Evolutionary conservation across 73 alveolate genomes (phyloP), one percentile per base, ranked within the genome.

Genomic region (Tetrahymena malaccensis): DNA sequence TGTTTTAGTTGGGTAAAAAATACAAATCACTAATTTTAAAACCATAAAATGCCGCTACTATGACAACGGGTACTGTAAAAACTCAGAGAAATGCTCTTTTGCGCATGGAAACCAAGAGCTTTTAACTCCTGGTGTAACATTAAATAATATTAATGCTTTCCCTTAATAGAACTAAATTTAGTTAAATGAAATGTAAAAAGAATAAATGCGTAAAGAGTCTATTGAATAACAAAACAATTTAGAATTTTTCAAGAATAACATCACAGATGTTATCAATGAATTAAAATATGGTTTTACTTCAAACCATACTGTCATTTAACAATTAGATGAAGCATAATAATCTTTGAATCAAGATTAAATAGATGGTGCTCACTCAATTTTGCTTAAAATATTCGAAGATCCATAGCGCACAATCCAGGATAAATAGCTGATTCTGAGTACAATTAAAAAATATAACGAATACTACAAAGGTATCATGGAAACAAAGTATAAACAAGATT

Each of bases 41-140:
- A 94, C 97, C 35, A 95, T 95, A 21, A 83, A 85, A 31, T 95
- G 97, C 43, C 93, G 94, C 83, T 95, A 95, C 43, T 94, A 95
- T 55, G 83, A 95, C 35, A 38, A 95, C 35, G 97, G 97, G 85
- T 95, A 85, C 35, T 95, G 97, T 40, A 95, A 95, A 56, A 95
- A 95, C 89, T 94, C 95, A 17, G 95, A 56, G 33, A 95, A 89
- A 40, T 95, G 97, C 89, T 94, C 97, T 37, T 95, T 85, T 58
- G 97, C 97, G 6, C 97, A 95, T 95, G 97, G 97, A 44, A 70
- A 70, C 21, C 31, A 19, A 70, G 89, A 70, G 22, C 37, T 70
- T 4, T 70, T 70, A 70, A 70, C 89, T 3, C 89, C 89, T 70
- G 89, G 89, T 70, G 89, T 70, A 27, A 70, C 89, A 70, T 70